Conservation (phyloP, 2,329 filamentous ascomycete genomes). For the Diaporthe helianthi region DNA sequence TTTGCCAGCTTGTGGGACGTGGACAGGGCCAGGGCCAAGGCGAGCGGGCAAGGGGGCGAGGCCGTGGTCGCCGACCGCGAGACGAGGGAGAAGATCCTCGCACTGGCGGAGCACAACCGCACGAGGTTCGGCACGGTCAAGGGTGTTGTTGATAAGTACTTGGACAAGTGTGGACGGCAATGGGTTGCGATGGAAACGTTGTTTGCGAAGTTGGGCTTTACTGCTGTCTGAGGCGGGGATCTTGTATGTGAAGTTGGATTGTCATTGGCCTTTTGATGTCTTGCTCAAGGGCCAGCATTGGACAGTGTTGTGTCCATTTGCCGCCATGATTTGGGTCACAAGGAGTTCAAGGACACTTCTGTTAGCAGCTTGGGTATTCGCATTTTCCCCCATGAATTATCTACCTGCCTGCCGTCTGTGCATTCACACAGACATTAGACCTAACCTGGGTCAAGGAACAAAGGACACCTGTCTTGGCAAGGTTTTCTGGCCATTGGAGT, state of each 20-base stretch:
- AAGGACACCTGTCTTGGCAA: background rate
- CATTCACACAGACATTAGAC: background rate
- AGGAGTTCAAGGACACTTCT: background rate
- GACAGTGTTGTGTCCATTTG: background rate
- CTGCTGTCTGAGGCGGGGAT: conserved; percentile 35
- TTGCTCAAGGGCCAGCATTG: conserved; percentile 6
- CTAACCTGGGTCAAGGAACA: no score
- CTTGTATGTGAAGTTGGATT: background rate
- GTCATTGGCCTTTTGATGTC: background rate
- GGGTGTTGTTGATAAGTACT: conserved; percentile 79
- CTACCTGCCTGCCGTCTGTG: background rate
- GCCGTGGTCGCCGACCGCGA: conserved; percentile 48
- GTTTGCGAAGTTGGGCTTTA: conserved; percentile 73
- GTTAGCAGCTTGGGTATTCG: background rate
- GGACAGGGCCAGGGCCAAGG: conserved; percentile 73
- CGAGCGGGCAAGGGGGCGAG: conserved; percentile 48
- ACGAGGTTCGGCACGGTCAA: conserved; percentile 78
- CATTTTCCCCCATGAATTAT: background rate
- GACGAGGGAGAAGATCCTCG: conserved; percentile 70
- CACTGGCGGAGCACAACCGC: conserved; percentile 83
- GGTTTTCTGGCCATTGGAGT: background rate
- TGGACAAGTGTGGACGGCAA: conserved; percentile 88
- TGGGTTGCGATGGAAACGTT: conserved; percentile 94
- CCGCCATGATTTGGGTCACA: background rate
- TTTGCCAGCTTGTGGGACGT: conserved; percentile 87